Evolutionary conservation across 2,329 filamentous ascomycete genomes (phyloP), one percentile per base, ranked within the genome.

Genomic region (Salinomyces thailandicus): DNA sequence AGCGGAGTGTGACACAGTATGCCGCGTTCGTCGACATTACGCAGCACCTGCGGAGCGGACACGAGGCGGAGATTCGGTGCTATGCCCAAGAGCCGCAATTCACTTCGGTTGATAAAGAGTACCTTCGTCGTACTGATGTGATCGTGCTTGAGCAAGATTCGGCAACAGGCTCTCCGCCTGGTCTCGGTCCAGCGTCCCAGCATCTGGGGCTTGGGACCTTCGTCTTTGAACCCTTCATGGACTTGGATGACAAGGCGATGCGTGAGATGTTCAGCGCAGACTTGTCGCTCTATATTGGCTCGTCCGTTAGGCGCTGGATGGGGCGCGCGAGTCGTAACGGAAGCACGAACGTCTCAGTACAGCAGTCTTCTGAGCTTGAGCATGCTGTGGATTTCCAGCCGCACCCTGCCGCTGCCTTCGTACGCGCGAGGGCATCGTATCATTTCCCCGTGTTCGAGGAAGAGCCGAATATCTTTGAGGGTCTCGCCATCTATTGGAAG

Each of bases 1-100:
- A 46, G 26, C 46, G 54, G 33, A 55, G 49, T 26, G 39, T 58
- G 39, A 50, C 48, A 47, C 56, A 59, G 41, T 40, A 53, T 17
- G 54, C 48, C 2, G 49, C 52, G 3, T 58, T 57, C 15, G 33
- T 52, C 33, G 56, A 57, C 28, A 33, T 53, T 8, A 42, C 48
- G 11, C 31, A 41, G 6, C 28, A 46, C 18, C 14, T 47, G 27
- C 37, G 40, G 20, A 32, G 18, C 11, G 30, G 20, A 15, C 20
- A 35, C 5, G 32, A 27, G 9, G 4, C 17, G 3, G 14, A 15
- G n/a, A 30, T 50, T 13, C 39, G 41, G 15, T 28, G 53, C 7
- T 49, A 39, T 20, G 53, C 45, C 2, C 52, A 57, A 29, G 56
- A 59, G 22, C 55, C 53, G 3, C 35, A 42, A 7, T 57, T 51